Base-by-base conservation (phyloP, 768 basidiomycete species). In the Paxillus involutus region DNA sequence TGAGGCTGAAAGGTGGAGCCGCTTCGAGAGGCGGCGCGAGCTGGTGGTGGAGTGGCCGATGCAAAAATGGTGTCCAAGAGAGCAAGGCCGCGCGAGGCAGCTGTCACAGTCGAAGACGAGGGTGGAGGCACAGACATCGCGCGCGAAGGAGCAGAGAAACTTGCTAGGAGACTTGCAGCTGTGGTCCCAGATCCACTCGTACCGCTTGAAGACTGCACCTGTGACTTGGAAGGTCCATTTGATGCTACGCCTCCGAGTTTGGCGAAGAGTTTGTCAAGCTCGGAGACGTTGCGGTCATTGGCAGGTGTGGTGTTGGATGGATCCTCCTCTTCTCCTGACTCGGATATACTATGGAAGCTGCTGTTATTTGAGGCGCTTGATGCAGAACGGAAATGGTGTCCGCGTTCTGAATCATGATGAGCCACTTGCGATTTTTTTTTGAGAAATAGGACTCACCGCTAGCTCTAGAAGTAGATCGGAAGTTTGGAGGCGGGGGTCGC, bases 11-110 rank as follows among this genome's bases (percentile, higher is more conserved):
- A 37, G 49, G 53, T 19, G 51, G 42, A n/a, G 13, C 47, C 47
- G 14, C 45, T 24, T 9, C 59, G 67, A 53, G 69, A 67, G 30
- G 55, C 37, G 32, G 55, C 53, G 4, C 59, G 57, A 2, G 44
- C 59, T 41, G 59, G 65, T 12, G 70, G 62, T 21, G 68, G 67
- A 14, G 68, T 71, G 6, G 83, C 89, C 6, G 88, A 91, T 3
- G 89, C 89, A 64, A 91, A 91, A 40, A 91, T 88, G 12, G 81
- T 78, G 58, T 87, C 76, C 14, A 91, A 72, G 32, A 91, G 74
- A 16, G 80, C 73, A 45, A 80, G 73, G 6, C 88, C 86, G n/a
- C 80, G 79, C 37, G 70, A 63, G 21, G 71, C 66, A 40, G 66
- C 53, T 35, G 57, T 49, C 52, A 47, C 47, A 51, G 64, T 45